Base-by-base conservation (phyloP, 2,329 filamentous ascomycete species). In the Aspergillus ochraceus region DNA sequence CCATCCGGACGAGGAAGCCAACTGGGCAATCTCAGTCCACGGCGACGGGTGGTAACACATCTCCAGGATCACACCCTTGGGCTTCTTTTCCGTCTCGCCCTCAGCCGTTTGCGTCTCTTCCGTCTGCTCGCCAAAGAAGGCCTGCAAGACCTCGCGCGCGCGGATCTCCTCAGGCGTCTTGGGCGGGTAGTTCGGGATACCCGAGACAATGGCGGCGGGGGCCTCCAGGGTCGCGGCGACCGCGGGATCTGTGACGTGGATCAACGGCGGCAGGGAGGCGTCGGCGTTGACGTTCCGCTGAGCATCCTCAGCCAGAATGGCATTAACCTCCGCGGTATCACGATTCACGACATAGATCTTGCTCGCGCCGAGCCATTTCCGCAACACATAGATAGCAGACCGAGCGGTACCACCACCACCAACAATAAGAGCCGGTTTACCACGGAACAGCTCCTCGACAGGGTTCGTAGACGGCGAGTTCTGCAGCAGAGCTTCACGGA, bases 1-100 rank as follows among this genome's bases (percentile, higher is more conserved):
- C 90, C 90, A 92, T 0, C 88, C 88, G 10, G 81, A 80, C 2
- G 77, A 74, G 67, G 85, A 81, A 0, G 88, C 85, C 47, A 92
- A 68, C 49, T 81, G 82, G 1, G 85, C 86, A 52, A 92, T 84
- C 65, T 84, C 81, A 0, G 90, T 93, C 73, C 84, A 88, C 0
- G 89, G 88, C 2, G 81, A 74, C 0, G 90, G 90, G 71, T 92
- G 90, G 72, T 93, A 93, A 79, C 90, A 92, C 90, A 94, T 93
- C 74, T 93, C 90, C 60, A 93, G 73, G 58, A 93, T 84, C 6
- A 86, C 86, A 6, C 89, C 90, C 74, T 89, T 88, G 61, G 79
- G 60, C 10, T 42, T 42, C 12, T n/a, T n/a, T 3, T 14, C 36
- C 24, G 22, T 24, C 24, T 24, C 24, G 1, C 24, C 24, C 60